These are phyloP conservation scores for Aphanoascus verrucosus DNA, from an alignment of 2,329 filamentous ascomycete genomes.

Conservation along the genomic window DNA sequence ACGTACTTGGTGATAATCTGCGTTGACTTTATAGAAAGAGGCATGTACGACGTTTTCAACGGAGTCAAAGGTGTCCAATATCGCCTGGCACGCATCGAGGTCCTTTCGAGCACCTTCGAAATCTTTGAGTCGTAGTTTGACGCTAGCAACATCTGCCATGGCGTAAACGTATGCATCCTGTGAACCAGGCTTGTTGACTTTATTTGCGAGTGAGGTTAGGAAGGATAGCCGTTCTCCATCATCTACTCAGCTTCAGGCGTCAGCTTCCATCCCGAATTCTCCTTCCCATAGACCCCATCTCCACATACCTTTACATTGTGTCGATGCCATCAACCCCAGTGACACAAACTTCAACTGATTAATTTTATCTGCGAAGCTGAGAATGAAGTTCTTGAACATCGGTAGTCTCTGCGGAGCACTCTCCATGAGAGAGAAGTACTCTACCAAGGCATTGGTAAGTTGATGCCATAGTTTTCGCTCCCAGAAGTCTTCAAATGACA, in stretches of 20 bases:
- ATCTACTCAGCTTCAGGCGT: constrained; percentile 7
- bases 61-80: constrained; percentile 83
- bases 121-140: constrained; percentile 71
- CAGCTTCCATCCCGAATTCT: constrained; percentile 1
- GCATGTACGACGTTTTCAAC: constrained; percentile 94
- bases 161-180: constrained; percentile 96
- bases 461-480: constrained; percentile 99
- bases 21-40: constrained; percentile 89
- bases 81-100: constrained; percentile 74
- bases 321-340: constrained; percentile 74
- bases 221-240: constrained; percentile 77
- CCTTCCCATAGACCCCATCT: not conserved
- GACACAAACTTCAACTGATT: constrained; percentile 96
- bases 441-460: constrained; percentile 76
- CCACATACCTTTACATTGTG: constrained; percentile 50
- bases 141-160: constrained; percentile 75
- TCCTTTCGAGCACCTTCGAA: constrained; percentile 75
- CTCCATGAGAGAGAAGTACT: constrained; percentile 73
- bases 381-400: constrained; percentile 89
- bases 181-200: constrained; percentile 82
- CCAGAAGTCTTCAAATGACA: constrained; percentile 93
- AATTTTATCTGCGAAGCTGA: constrained; percentile 96
- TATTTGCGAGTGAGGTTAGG: constrained; percentile 68
- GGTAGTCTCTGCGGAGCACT: constrained; percentile 76
- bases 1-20: constrained; percentile 76